A percentile compares a stretch with the other conserved stretches of the same genome.
phyloP scores from a whole-genome alignment of 805 yeast genomes.

The Kodamaea kakaduensis region DNA sequence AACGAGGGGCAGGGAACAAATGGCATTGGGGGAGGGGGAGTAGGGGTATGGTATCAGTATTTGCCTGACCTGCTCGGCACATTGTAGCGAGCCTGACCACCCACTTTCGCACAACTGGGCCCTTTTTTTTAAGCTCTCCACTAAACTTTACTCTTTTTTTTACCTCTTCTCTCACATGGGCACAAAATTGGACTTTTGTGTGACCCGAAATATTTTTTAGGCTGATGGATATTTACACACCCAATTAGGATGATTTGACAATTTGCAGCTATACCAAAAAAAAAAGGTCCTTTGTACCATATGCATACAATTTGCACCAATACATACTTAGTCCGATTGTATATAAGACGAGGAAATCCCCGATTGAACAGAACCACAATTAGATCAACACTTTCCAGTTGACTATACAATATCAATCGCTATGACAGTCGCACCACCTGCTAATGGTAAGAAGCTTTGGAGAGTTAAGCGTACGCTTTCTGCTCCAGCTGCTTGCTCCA shows the following conservation, averaged over 20 bases:
- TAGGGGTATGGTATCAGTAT: too few relatives aligned
- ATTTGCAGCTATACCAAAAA: slow-evolving; percentile 8
- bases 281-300: slow-evolving; percentile 5
- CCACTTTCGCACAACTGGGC: too few relatives aligned
- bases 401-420: slow-evolving; percentile 4
- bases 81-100: too few relatives aligned
- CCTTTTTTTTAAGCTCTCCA: too few relatives aligned
- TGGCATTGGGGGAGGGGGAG: neutral
- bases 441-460: slow-evolving; percentile 44
- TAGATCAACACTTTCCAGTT: too few relatives aligned
- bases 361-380: too few relatives aligned
- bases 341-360: neutral
- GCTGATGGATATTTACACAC: slow-evolving; percentile 2
- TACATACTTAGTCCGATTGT: neutral
- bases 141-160: too few relatives aligned
- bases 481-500: slow-evolving; percentile 8
- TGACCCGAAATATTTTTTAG: neutral
- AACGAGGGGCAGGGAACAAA: slow-evolving; percentile 2
- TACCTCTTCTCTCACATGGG: slow-evolving; percentile 3
- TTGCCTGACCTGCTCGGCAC: too few relatives aligned
- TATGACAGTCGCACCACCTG: slow-evolving; percentile 29
- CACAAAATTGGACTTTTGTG: neutral
- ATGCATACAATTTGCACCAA: slow-evolving; percentile 6
- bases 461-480: slow-evolving; percentile 34
- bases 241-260: slow-evolving; percentile 8